A percentile compares a stretch with the other conserved stretches of the same genome.
phyloP scores from a whole-genome alignment of 768 basidiomycete species.

The Termitomyces sp. region DNA sequence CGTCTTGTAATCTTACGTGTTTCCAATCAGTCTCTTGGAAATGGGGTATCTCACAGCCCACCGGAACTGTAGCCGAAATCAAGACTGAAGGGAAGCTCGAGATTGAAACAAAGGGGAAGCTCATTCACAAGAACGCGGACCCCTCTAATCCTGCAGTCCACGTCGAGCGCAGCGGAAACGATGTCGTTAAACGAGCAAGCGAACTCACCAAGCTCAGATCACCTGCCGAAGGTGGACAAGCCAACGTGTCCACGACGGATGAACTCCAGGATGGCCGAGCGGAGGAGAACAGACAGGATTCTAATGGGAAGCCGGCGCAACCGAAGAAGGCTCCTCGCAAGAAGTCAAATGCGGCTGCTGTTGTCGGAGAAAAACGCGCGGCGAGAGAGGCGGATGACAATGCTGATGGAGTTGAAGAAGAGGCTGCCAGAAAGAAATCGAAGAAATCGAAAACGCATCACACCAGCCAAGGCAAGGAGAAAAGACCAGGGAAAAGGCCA shows the following conservation, averaged over 20 bases:
- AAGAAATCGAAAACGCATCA: constrained; percentile 19
- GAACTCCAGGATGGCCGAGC: background rate
- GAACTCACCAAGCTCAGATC: constrained; percentile 18
- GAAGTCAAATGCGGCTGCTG: constrained; percentile 9
- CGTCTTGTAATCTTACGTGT: background rate
- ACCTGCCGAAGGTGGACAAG: background rate
- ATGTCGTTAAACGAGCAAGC: constrained; percentile 24
- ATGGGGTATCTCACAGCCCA: constrained; percentile 14
- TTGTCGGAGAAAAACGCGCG: constrained; percentile 9
- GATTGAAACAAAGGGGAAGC: constrained; percentile 21
- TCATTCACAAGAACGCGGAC: constrained; percentile 22
- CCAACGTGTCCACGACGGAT: background rate
- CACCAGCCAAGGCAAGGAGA: constrained; percentile 10
- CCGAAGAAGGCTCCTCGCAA: constrained; percentile 9
- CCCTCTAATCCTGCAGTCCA: constrained; percentile 22
- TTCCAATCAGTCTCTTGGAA: constrained; percentile 19
- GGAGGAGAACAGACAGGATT: background rate
- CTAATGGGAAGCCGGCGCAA: background rate
- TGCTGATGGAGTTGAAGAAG: constrained; percentile 11
- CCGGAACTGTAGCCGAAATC: constrained; percentile 20
- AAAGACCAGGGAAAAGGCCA: constrained; percentile 3
- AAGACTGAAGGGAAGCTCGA: constrained; percentile 19
- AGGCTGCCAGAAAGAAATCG: constrained; percentile 14
- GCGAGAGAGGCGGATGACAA: constrained; percentile 3
- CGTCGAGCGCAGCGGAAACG: constrained; percentile 19